phyloP scores from a whole-genome alignment of 2,329 filamentous ascomycete species.

The Colletotrichum spaethianum region DNA sequence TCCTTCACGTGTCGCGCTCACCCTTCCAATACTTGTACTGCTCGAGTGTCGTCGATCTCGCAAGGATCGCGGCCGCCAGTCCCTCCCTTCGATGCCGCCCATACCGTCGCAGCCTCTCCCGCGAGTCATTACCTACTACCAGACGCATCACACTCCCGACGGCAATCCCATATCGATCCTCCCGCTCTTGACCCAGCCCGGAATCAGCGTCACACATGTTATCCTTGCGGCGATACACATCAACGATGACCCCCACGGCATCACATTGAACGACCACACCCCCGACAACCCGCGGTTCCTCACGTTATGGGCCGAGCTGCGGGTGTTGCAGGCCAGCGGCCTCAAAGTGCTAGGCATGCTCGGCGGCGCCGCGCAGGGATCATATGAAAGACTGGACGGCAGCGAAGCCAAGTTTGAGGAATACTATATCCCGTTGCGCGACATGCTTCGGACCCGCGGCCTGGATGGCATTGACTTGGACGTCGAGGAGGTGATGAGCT shows the following conservation, averaged over 20 bases:
- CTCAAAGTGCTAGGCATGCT: conserved; percentile 90
- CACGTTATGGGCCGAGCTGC: conserved; percentile 84
- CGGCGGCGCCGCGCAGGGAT: conserved; percentile 85
- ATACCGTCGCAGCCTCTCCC: conserved; percentile 51
- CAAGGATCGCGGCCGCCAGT: neutral
- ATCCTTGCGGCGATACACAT: conserved; percentile 91
- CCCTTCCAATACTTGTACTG: neutral
- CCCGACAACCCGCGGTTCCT: conserved; percentile 78
- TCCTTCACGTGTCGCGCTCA: conserved; percentile 11
- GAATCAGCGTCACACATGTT: conserved; percentile 78
- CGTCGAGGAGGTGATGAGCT: conserved; percentile 82
- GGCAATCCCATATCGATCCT: conserved; percentile 66
- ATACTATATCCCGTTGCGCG: conserved; percentile 79
- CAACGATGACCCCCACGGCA: conserved; percentile 74
- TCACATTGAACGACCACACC: conserved; percentile 85
- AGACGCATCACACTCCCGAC: conserved; percentile 65
- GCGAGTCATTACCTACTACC: conserved; percentile 67
- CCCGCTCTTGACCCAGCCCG: conserved; percentile 63
- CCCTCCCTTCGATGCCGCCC: conserved; percentile 33
- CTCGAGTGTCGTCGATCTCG: conserved; percentile 1
- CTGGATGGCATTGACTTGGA: conserved; percentile 84
- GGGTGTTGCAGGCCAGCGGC: conserved; percentile 78
- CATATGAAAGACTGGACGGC: conserved; percentile 73
- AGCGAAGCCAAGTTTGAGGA: conserved; percentile 74
- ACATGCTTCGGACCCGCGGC: conserved; percentile 72